Conservation (phyloP, 2,329 filamentous ascomycete species). For the Pseudogymnoascus verrucosus region DNA sequence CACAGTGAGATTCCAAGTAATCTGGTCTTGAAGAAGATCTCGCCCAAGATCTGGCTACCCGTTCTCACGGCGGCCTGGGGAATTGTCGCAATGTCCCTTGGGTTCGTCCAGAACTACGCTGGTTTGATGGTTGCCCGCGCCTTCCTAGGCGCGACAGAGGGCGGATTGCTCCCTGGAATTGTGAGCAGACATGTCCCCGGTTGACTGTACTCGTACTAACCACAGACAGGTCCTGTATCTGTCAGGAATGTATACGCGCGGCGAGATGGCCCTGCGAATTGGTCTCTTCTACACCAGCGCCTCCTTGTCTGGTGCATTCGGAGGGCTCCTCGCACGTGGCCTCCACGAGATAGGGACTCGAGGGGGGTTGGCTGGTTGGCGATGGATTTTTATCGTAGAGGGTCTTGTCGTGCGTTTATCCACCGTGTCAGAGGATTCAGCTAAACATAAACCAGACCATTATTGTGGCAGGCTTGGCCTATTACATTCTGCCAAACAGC, state of each 20-base stretch:
- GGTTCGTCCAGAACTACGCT: conserved; percentile 32
- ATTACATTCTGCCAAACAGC: conserved; percentile 47
- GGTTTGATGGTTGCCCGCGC: conserved; percentile 55
- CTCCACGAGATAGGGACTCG: conserved; percentile 49
- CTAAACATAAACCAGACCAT: conserved; percentile 35
- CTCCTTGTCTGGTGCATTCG: conserved; percentile 50
- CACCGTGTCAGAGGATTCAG: not conserved
- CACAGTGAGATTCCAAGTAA: conserved; percentile 37
- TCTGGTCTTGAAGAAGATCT: conserved; percentile 44
- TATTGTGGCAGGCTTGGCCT: conserved; percentile 42
- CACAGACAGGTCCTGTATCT: conserved; percentile 50
- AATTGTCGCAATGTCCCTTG: conserved; percentile 56
- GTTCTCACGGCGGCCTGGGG: conserved; percentile 60
- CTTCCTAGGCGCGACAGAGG: conserved; percentile 55
- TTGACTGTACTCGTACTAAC: conserved; percentile 10
- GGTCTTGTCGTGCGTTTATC: conserved; percentile 38
- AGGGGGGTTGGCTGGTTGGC: conserved; percentile 38
- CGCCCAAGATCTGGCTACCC: conserved; percentile 53
- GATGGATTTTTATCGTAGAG: conserved; percentile 46
- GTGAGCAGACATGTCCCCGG: conserved; percentile 28
- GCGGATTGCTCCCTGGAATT: conserved; percentile 59
- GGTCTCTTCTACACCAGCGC: conserved; percentile 62
- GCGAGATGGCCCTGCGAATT: conserved; percentile 44
- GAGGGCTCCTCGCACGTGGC: conserved; percentile 50
- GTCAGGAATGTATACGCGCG: conserved; percentile 51